Percentiles rank a stretch among this genome's conserved stretches.
Evolutionary conservation across 176 grass and related monocot genomes (phyloP).

Genomic region (Bonia amplexicaulis): DNA sequence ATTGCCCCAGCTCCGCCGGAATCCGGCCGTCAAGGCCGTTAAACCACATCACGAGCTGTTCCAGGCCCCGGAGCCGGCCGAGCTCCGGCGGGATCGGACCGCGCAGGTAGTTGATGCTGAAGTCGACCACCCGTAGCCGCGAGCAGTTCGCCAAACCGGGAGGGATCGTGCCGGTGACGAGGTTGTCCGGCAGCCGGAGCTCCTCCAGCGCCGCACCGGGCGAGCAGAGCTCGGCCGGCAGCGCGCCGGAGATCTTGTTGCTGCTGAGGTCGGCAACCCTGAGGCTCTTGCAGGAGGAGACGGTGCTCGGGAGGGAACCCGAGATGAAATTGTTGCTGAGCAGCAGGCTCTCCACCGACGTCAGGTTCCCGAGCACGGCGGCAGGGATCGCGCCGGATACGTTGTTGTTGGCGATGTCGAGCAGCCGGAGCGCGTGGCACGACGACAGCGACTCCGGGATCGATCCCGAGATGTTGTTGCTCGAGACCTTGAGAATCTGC

Average conservation of each 20-base stretch:
- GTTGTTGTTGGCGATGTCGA: slow-evolving; percentile 75
- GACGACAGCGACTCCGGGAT: slow-evolving; percentile 63
- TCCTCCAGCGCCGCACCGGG: slow-evolving; percentile 54
- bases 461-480: slow-evolving; percentile 68
- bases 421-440: slow-evolving; percentile 53
- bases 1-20: slow-evolving; percentile 65
- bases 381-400: slow-evolving; percentile 53
- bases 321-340: slow-evolving; percentile 93
- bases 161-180: slow-evolving; percentile 58
- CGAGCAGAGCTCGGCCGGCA: slow-evolving; percentile 53
- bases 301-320: slow-evolving; percentile 53
- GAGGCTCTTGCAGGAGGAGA: slow-evolving; percentile 43
- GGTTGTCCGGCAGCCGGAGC: slow-evolving; percentile 83
- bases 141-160: slow-evolving; percentile 62
- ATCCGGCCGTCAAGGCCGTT: slow-evolving; percentile 64
- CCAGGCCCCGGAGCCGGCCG: slow-evolving; percentile 47
- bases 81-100: slow-evolving; percentile 77
- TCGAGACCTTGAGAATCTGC: slow-evolving; percentile 43
- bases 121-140: slow-evolving; percentile 58
- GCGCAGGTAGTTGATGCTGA: slow-evolving; percentile 87
- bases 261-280: slow-evolving; percentile 73
- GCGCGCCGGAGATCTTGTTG: slow-evolving; percentile 57
- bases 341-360: slow-evolving; percentile 55
- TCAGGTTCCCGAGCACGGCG: slow-evolving; percentile 56
- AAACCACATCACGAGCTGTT: slow-evolving; percentile 90